Evolutionary conservation across 73 alveolate genomes (phyloP).

Genomic region (Paramecium biaurelia): DNA sequence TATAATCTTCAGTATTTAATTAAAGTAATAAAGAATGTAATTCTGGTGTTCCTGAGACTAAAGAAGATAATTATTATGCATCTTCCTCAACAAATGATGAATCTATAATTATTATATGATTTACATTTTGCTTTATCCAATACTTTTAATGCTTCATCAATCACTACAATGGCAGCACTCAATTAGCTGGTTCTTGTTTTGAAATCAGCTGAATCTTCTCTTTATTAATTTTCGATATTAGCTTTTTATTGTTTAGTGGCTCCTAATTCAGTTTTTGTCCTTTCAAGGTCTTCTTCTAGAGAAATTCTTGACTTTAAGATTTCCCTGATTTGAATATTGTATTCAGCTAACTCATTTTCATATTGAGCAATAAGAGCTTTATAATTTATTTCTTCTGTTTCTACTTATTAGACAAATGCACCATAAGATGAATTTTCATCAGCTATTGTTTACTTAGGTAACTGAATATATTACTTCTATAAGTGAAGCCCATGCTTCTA

Average conservation of each 20-base stretch:
- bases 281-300: neutral
- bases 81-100: conserved; percentile 25
- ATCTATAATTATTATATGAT: neutral
- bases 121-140: conserved; percentile 42
- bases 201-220: neutral
- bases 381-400: neutral
- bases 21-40: neutral
- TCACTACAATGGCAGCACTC: conserved; percentile 2
- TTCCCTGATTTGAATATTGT: conserved; percentile 14
- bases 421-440: conserved; percentile 21
- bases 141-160: conserved; percentile 31
- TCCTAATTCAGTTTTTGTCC: neutral
- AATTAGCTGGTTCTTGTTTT: conserved; percentile 1
- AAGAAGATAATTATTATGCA: neutral
- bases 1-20: conserved; percentile 1
- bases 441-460: neutral
- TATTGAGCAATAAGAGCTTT: neutral
- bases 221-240: neutral
- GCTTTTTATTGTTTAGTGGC: conserved; percentile 10
- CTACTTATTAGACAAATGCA: neutral
- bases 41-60: conserved; percentile 19
- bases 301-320: conserved; percentile 6
- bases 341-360: conserved; percentile 30
- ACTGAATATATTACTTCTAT: neutral
- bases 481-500: conserved; percentile 1